Conservation (phyloP, 768 basidiomycete genomes). For the Phallus indusiatus region DNA sequence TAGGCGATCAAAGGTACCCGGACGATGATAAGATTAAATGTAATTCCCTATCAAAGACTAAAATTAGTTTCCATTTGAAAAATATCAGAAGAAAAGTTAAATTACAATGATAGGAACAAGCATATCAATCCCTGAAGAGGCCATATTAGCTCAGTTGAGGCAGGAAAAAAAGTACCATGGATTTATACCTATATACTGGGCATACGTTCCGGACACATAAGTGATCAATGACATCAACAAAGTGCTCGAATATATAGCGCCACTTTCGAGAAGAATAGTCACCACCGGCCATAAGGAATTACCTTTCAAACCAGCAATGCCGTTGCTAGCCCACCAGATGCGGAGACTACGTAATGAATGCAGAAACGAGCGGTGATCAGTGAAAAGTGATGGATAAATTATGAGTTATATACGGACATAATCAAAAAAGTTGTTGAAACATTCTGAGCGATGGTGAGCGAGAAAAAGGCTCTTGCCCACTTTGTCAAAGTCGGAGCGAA, state of each 20-base stretch:
- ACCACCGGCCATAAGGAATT: constrained; percentile 24
- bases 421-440: not conserved
- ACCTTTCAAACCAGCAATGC: not conserved
- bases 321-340: not conserved
- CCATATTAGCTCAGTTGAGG: too few relatives aligned
- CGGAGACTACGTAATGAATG: not conserved
- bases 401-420: not conserved
- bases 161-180: not conserved
- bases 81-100: not conserved
- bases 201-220: constrained; percentile 25
- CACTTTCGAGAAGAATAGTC: constrained; percentile 29
- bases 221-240: constrained; percentile 24
- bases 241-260: constrained; percentile 28
- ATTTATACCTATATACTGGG: constrained; percentile 22
- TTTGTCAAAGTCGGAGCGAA: not conserved
- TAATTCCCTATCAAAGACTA: not conserved
- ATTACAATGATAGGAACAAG: not conserved
- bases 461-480: not conserved
- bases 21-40: not conserved
- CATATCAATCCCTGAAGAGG: not conserved
- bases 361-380: not conserved
- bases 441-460: not conserved
- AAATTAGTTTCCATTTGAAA: not conserved
- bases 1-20: not conserved
- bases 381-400: not conserved